Evolutionary conservation across 441 rosid species (phyloP), one percentile per base, ranked within the genome.

Genomic region (Corymbia calophylla): DNA sequence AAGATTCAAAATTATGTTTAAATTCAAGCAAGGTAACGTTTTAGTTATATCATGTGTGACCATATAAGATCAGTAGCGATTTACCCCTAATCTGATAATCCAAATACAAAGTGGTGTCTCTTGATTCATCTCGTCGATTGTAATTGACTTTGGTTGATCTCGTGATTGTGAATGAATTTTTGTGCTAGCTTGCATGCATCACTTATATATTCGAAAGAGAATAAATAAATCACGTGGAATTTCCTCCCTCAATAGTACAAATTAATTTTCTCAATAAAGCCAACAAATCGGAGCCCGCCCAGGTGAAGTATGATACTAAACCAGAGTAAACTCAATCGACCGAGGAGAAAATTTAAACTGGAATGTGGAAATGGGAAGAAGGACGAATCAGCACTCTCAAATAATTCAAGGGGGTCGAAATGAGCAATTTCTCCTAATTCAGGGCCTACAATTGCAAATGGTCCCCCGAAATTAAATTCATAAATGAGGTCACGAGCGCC

Each of bases 41-140:
- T 35, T 21, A 2, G 6, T 17, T 4, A 70, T 70, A n/a, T 19
- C 1, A 4, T 6, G 16, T 6, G 27, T 21, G 10, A 5, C 0
- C 7, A 32, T 17, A 68, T 8, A 9, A 3, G 4, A 8, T 2
- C 12, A 10, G 2, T 12, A 1, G 7, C 10, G 49, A 44, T 13
- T 35, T 21, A 32, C 9, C 23, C 25, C 25, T 32, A 9, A 16
- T 32, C 19, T 0, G 14, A 68, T 68, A 5, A 35, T 9, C 23
- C 47, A 32, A 32, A 68, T 32, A 68, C 1, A 0, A 68, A 68
- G 10, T 4, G 25, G 19, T 2, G 5, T 68, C 80, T 68, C 80
- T 19, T 0, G 1, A 32, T 68, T 68, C 47, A 2, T 0, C 18
- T 18, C 2, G 0, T 31, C 2, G 1, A 31, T 31, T 32, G 14